Evolutionary conservation across 148 eudicot species (phyloP), one percentile per base, ranked within the genome.

Genomic region (Rhododendron ferrugineum): DNA sequence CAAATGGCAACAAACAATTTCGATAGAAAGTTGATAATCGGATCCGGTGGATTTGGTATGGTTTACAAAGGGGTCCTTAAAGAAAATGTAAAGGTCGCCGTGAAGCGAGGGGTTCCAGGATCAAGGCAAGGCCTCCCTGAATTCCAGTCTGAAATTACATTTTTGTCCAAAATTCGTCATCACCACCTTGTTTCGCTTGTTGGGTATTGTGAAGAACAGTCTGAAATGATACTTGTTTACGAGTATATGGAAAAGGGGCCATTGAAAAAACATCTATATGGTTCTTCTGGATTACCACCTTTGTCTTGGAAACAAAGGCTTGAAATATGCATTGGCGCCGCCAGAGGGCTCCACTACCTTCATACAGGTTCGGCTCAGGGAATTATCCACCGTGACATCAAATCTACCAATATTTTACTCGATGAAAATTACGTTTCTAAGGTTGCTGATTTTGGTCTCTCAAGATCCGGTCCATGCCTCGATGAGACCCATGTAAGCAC

Each of bases 401-500:
- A 96, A 88, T 96, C 99, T n/a, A 95, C 99, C 74, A 96, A 96
- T 86, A 96, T 96, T 70, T 88, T 96, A 32, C 96, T 96, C 4
- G 98, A 96, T 42, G 98, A 95, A 58, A 94, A 87, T 49, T 91
- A 91, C 75, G 92, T 95, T 30, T 91, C 99, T n/a, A 96, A 96
- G 86, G 99, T 96, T 78, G 97, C 98, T 44, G 99, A 96, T 91
- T 96, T 96, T 54, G 99, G 99, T 30, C 92, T 96, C 70, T 96
- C 99, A 22, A 92, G 96, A 40, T 90, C 95, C 0, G 99, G 99
- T 18, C 99, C 99, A 3, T 94, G 92, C 52, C 87, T 96, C 5
- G 85, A 95, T 75, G 96, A 96, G 93, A 94, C 98, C 40, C 99
- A 96, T 83, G 99, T 96, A 50, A 96, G 99, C 92, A 96, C 99